Base-by-base conservation (phyloP, 345 rosid genomes). In the Odontarrhena argentea region DNA sequence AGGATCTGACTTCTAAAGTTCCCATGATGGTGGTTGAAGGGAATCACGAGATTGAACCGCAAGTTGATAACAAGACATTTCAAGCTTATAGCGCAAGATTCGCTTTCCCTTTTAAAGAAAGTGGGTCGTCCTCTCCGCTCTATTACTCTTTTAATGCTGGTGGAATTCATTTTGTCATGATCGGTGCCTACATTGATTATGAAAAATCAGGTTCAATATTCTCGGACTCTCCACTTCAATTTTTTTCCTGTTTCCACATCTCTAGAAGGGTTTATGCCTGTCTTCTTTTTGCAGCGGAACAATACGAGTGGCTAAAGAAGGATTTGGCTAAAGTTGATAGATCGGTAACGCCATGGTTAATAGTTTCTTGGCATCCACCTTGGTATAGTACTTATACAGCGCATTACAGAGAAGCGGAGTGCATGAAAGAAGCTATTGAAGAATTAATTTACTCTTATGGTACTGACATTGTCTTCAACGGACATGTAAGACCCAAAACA, bases 81-180 rank as follows among this genome's bases (percentile, higher is more conserved):
- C 84, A 61, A 46, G 89, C 98, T 71, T 93, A 86, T 71, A 82
- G 85, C 65, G 85, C 94, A 9, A 85, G 98, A 65, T 93, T 90
- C 67, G 89, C 91, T 58, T 84, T 90, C 75, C 97, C 97, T 69
- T 85, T 77, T 15, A 63, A 80, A 68, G 95, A 88, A 66, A 83
- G 92, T 50, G 87, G 85, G 58, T 90, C 97, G 2, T 76, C 68
- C 15, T 90, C 98, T 12, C 70, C 86, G 8, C 80, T 88, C 42
- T 93, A 88, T 66, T 93, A 88, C 65, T 93, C 97, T 46, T 88
- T 90, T 74, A 82, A 90, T 72, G 89, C 98, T 7, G 98, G 98
- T 0, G 98, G 98, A 52, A 83, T 93, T 54, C 99, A 93, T 61
- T 90, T 93, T 62, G 35, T 94, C 42, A 87, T 94, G 92, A 90